Base-by-base conservation (phyloP, 1,284 basidiomycete genomes). In the Ganoderma meredithae region DNA sequence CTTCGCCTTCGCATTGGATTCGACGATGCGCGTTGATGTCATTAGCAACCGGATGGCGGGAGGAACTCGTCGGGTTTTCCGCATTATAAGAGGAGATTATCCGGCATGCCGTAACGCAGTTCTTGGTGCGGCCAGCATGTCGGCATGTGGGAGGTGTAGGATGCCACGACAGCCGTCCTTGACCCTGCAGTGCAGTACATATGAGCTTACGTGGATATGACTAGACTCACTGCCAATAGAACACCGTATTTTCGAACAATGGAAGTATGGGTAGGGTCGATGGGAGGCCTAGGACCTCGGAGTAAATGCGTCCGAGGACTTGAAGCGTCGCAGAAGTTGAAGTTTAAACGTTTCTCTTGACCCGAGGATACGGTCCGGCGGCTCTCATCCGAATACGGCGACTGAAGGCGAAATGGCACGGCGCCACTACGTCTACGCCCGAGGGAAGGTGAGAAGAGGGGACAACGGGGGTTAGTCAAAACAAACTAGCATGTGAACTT, bases 331-430 rank as follows among this genome's bases (percentile, higher is more conserved):
- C 47, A 52, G 22, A 52, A 25, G 22, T n/a, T 25, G 47, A 13
- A 25, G 47, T 52, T 52, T 52, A 52, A 52, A 52, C 22, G 47
- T 52, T 52, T 52, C 47, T 52, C 47, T 52, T 25, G 47, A 15
- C n/a, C 22, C 10, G 22, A 52, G 47, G 22, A 25, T 25, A 25
- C 13, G 22, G 22, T 52, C 12, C 12, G 12, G 22, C 47, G n/a
- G 22, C 25, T 27, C 2, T 12, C 47, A 22, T 12, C 22, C 13
- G 22, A 8, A 52, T 25, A 52, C 47, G 25, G 12, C 47, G n/a
- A 52, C 47, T 13, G 47, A 25, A 6, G 10, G 22, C 47, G 47
- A 52, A 52, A 25, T 25, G 22, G 22, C 25, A 12, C 13, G 17
- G 22, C 47, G 25, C 25, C 47, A 15, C 12, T 12, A 3, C 9